A percentile compares a stretch with the other conserved stretches of the same genome.
Conservation (phyloP, 2,329 filamentous ascomycete genomes). For the Cladosporium sp. region DNA sequence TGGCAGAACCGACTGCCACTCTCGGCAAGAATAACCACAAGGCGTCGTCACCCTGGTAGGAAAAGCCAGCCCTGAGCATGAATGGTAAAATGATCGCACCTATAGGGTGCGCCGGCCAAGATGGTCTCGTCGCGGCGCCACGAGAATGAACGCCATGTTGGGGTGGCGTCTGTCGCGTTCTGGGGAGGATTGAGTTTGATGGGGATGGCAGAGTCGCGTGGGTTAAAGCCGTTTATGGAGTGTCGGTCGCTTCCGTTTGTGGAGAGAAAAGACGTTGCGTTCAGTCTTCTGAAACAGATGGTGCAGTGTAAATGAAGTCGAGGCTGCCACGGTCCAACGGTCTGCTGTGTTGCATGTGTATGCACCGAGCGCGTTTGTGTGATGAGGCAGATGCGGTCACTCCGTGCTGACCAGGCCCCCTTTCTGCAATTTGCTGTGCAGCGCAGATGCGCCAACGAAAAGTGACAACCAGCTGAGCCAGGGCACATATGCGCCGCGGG, state of each 20-base stretch:
- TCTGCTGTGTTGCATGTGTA: constrained; percentile 11
- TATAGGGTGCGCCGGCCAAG: constrained; percentile 4
- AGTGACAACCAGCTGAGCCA: neutral
- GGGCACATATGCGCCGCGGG: constrained; percentile 1
- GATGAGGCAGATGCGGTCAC: neutral
- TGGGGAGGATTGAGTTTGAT: constrained; percentile 13
- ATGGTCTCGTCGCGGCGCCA: neutral
- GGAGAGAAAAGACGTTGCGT: constrained; percentile 5
- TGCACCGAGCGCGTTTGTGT: constrained; percentile 1
- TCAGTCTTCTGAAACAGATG: constrained; percentile 7
- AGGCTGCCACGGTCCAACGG: constrained; percentile 11
- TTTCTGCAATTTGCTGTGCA: constrained; percentile 15
- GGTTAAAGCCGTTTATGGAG: constrained; percentile 4
- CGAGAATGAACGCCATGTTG: constrained; percentile 17
- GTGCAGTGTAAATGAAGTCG: constrained; percentile 13
- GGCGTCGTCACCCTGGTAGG: constrained; percentile 15
- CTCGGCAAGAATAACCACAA: constrained; percentile 16
- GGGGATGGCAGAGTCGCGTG: constrained; percentile 13
- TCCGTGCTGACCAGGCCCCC: neutral
- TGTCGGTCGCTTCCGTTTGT: constrained; percentile 5
- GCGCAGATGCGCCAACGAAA: constrained; percentile 6
- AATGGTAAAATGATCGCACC: constrained; percentile 1
- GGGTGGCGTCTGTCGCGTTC: constrained; percentile 16
- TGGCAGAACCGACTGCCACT: constrained; percentile 9
- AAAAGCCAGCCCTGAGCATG: neutral